Evolutionary conservation across 2,329 filamentous ascomycete species (phyloP), one percentile per base, ranked within the genome.

Genomic region (Macrophomina phaseolina): DNA sequence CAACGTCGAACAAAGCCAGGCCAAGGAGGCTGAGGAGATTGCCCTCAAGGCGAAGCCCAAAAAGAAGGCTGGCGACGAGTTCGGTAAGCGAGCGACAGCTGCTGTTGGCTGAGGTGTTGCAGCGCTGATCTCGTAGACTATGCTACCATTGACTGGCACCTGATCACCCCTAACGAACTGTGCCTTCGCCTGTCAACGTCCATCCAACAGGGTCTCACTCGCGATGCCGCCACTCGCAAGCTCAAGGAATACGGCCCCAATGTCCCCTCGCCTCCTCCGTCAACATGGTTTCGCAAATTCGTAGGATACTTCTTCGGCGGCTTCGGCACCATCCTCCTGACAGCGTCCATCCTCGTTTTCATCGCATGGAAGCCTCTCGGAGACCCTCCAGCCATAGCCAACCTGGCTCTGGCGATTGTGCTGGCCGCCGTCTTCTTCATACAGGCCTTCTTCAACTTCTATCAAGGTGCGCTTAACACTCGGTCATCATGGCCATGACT

Each of bases 331-430:
- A 87, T 94, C 61, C 83, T 94, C 3, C 83, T 93, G 6, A 73
- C 89, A 2, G 91, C 90, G 18, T 83, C 86, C 23, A 85, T 93
- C 42, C 83, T 94, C 2, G 91, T 94, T 60, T 92, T 93, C 72
- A 80, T 94, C 67, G 87, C 90, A 2, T 94, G 91, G 90, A 89
- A 87, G 69, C 91, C 91, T 0, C 85, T 94, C 0, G 91, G 91
- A 4, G 74, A 90, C 9, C 91, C 91, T n/a, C 90, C 91, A 2
- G 85, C 88, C 0, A 71, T 85, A 14, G 90, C 91, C 6, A 94
- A 94, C 73, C 76, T 87, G 45, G 91, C 90, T 0, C 83, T 94
- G 30, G 91, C 89, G 0, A 91, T 92, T 71, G 90, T 94, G 2
- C 80, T 94, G 5, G 75, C 90, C 1, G 85, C 87, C 5, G 90